A percentile compares a stretch with the other conserved stretches of the same genome.
Evolutionary conservation across 179 eudicot genomes (phyloP).

Genomic region (Nepenthes alata): DNA sequence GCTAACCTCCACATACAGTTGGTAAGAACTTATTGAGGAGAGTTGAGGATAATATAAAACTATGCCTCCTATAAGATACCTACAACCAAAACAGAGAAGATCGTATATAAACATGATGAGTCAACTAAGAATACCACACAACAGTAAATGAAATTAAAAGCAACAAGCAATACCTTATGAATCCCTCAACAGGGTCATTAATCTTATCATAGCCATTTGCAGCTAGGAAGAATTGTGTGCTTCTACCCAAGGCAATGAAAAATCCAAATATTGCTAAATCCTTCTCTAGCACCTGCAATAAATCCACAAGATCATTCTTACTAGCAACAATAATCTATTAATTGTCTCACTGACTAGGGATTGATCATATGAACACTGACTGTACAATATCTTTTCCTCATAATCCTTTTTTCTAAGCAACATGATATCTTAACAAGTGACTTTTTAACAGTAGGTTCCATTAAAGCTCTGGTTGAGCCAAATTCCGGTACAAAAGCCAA

Average conservation of each 20-base stretch:
- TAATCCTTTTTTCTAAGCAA: no score
- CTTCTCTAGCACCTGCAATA: conserved; percentile 67
- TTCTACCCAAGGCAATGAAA: conserved; percentile 88
- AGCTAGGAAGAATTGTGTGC: conserved; percentile 57
- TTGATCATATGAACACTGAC: no score
- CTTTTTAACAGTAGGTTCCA: no score
- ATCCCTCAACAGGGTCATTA: conserved; percentile 63
- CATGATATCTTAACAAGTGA: no score
- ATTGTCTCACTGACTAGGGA: no score
- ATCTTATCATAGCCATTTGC: conserved; percentile 63
- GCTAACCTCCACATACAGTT: conserved; percentile 92
- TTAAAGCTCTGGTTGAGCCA: no score
- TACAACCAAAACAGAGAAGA: conserved; percentile 15
- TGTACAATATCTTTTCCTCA: no score
- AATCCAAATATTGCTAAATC: conserved; percentile 93
- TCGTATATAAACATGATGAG: background rate
- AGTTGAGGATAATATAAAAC: conserved; percentile 92
- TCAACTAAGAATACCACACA: conserved; percentile 2
- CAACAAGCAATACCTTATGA: conserved; percentile 42
- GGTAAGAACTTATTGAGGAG: conserved; percentile 86
- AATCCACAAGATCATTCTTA: conserved; percentile 3
- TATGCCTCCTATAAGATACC: conserved; percentile 88
- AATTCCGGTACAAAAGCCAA: no score
- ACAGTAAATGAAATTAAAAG: background rate
- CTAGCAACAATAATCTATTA: background rate